Base-by-base conservation (phyloP, 2,329 filamentous ascomycete species). In the Colletotrichum echinochloae region DNA sequence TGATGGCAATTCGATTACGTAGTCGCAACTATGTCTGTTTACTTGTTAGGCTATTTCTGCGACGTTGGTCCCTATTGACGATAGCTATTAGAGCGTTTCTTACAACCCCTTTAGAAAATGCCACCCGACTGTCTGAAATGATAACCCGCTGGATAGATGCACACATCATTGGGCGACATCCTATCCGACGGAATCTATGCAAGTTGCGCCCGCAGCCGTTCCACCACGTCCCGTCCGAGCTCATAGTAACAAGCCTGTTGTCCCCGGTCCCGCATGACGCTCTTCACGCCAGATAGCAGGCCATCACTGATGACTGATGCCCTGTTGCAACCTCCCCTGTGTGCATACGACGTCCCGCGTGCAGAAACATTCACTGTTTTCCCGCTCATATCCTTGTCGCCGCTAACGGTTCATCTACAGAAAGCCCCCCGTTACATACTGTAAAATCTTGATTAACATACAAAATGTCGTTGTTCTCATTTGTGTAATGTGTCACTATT, bases 241-340 rank as follows among this genome's bases (percentile, higher is more conserved):
- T 75, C 74, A 9, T 51, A 78, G 62, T n/a, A n/a, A 2, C 78
- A 60, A 3, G 74, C 74, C 78, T 78, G 80, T 37, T 81, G 79
- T 0, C 73, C 77, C 12, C 75, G 75, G 1, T 77, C 72, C 18
- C 78, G 70, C 8, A 59, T 72, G 35, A 74, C 61, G 26, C 51
- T 73, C 33, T 78, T 77, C 35, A 70, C 16, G 8, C 76, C 61
- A 2, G 77, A 76, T 28, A 80, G 61, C 2, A 76, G 57, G 0
- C 77, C 77, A 2, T 64, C 70, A 28, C 73, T 61, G 20, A 77
- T 74, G 37, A 28, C 73, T 61, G 20, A 77, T 74, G 37, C 55
- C 66, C 0, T 60, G 57, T 28, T 71, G 60, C 52, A 78, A 73
- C 7, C 65, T 18, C 12, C 74, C 75, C 5, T 74, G 68, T 44